These are phyloP conservation scores for Chrysosporium keratinophilum DNA, from an alignment of 2,329 filamentous ascomycete species.

Conservation along the genomic window DNA sequence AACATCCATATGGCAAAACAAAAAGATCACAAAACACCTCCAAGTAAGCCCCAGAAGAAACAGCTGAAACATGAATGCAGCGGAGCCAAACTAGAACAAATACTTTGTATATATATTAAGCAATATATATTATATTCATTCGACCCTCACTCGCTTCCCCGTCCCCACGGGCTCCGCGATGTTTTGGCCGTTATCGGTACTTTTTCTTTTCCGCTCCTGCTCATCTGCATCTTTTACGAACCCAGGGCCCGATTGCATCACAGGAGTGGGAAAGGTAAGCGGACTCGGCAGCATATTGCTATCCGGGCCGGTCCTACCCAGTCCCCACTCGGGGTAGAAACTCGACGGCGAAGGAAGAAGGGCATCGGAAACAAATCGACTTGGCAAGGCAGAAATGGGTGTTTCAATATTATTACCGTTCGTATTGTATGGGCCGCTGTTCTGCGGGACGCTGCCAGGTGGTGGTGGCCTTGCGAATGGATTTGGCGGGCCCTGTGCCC, in stretches of 20 bases:
- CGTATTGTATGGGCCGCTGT: slow-evolving; percentile 33
- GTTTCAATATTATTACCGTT: slow-evolving; percentile 49
- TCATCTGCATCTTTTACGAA: slow-evolving; percentile 34
- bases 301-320: slow-evolving; percentile 51
- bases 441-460: slow-evolving; percentile 40
- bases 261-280: slow-evolving; percentile 80
- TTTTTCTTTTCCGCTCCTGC: slow-evolving; percentile 37
- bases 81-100: no score
- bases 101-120: background rate
- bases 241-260: slow-evolving; percentile 32
- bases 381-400: slow-evolving; percentile 87
- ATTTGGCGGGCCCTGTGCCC: slow-evolving; percentile 84
- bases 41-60: no score
- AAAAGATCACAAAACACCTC: no score
- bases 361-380: slow-evolving; percentile 77
- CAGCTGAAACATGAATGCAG: no score
- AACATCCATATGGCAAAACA: no score
- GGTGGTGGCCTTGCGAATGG: slow-evolving; percentile 84
- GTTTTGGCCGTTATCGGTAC: slow-evolving; percentile 29
- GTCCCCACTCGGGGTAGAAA: slow-evolving; percentile 89
- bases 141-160: slow-evolving; percentile 32
- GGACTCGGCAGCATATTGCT: slow-evolving; percentile 86
- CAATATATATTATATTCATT: slow-evolving; percentile 7
- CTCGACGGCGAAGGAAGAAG: slow-evolving; percentile 82
- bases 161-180: slow-evolving; percentile 22